Conservation (phyloP, 768 basidiomycete genomes). For the Amanita polypyramis region DNA sequence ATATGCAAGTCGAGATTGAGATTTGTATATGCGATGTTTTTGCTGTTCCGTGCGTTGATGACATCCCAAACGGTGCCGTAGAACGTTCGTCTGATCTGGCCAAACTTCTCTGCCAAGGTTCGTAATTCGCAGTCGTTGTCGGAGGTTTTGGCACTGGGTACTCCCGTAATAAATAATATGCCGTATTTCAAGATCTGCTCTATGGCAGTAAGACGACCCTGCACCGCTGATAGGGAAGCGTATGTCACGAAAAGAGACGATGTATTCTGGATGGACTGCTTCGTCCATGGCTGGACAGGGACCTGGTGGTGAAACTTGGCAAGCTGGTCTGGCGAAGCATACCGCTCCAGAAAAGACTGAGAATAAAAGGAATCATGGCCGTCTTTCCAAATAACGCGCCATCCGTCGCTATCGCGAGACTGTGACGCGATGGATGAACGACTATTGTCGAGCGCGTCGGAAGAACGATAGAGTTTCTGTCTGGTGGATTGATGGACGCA, state of each 20-base stretch:
- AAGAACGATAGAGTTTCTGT: constrained; percentile 68
- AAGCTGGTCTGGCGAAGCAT: constrained; percentile 28
- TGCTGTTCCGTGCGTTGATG: constrained; percentile 56
- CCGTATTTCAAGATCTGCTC: constrained; percentile 65
- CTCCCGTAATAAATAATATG: constrained; percentile 58
- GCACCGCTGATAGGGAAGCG: constrained; percentile 29
- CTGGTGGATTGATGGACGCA: constrained; percentile 71
- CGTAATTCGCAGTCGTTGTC: constrained; percentile 58
- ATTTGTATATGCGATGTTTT: constrained; percentile 93
- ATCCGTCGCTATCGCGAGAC: constrained; percentile 9
- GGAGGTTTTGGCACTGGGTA: constrained; percentile 52
- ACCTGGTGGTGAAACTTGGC: constrained; percentile 35
- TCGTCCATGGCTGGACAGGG: constrained; percentile 33
- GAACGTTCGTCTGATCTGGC: constrained; percentile 76
- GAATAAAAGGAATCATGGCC: constrained; percentile 51
- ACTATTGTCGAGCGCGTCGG: constrained; percentile 44
- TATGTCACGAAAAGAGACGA: constrained; percentile 49
- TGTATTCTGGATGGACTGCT: constrained; percentile 21
- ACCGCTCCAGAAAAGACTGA: constrained; percentile 34
- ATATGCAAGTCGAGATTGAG: constrained; percentile 82
- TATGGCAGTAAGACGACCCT: constrained; percentile 47
- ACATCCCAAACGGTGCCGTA: constrained; percentile 91
- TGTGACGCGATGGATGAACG: constrained; percentile 24
- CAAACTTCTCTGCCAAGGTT: constrained; percentile 55
- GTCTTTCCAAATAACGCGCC: constrained; percentile 39